Conservation (phyloP, 805 yeast genomes). For the Sugiyamaella qingdaonensis region DNA sequence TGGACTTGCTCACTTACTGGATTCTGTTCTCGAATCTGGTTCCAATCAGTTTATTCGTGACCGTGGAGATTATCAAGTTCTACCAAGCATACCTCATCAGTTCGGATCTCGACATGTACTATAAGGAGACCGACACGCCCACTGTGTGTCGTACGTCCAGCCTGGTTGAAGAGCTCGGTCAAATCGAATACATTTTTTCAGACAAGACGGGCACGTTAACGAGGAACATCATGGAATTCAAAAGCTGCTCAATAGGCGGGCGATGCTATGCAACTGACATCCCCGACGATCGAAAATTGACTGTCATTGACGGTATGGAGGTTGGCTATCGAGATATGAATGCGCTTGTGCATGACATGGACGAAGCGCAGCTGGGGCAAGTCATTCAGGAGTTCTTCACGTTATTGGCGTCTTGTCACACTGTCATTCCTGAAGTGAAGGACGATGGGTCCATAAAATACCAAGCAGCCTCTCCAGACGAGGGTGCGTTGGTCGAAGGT, state of each 20-base stretch:
- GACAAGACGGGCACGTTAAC: conserved; percentile 98
- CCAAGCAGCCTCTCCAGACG: conserved; percentile 99
- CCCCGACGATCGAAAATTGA: conserved; percentile 84
- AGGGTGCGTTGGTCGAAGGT: conserved; percentile 97
- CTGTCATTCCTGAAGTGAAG: conserved; percentile 88
- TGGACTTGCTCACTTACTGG: conserved; percentile 91
- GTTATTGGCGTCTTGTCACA: conserved; percentile 87
- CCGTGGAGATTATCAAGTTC: conserved; percentile 92
- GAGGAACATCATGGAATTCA: conserved; percentile 94
- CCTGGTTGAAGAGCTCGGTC: conserved; percentile 95
- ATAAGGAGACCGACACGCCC: conserved; percentile 85
- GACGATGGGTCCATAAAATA: conserved; percentile 57
- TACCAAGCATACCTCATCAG: conserved; percentile 93
- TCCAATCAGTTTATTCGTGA: conserved; percentile 91
- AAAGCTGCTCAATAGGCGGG: conserved; percentile 90
- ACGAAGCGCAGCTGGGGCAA: conserved; percentile 37
- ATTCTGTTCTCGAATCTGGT: conserved; percentile 92
- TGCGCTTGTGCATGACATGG: conserved; percentile 47
- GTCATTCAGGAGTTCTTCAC: conserved; percentile 74
- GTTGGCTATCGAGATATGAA: conserved; percentile 72
- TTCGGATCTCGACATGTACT: conserved; percentile 90
- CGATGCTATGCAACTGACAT: conserved; percentile 79
- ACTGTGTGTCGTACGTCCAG: conserved; percentile 94
- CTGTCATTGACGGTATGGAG: conserved; percentile 72
- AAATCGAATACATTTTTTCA: conserved; percentile 90